Conservation (phyloP, 768 basidiomycete species). For the Cyathus striatus region DNA sequence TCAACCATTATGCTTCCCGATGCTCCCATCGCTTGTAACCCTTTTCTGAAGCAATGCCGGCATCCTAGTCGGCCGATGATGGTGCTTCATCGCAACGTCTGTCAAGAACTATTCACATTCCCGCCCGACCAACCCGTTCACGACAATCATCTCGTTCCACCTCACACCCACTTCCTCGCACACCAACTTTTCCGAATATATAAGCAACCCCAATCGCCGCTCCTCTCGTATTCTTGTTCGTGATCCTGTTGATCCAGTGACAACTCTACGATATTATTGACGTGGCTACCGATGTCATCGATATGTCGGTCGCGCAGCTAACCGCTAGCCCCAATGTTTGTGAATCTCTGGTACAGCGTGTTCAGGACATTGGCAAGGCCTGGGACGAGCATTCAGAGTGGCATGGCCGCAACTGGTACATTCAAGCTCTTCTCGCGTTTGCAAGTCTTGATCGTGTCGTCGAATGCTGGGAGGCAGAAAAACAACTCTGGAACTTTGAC, state of each 20-base stretch:
- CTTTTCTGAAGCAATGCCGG: constrained; percentile 35
- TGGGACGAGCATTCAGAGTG: constrained; percentile 99
- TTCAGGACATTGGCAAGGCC: constrained; percentile 86
- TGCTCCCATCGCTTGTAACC: constrained; percentile 57
- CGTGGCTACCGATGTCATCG: constrained; percentile 89
- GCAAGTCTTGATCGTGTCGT: constrained; percentile 95
- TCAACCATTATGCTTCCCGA: constrained; percentile 61
- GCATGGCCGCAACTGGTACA: constrained; percentile 98
- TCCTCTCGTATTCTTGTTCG: constrained; percentile 81
- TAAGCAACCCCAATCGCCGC: constrained; percentile 51
- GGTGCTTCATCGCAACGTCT: constrained; percentile 69
- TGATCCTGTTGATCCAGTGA: constrained; percentile 84
- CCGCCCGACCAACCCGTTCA: constrained; percentile 59
- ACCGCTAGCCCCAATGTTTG: constrained; percentile 83
- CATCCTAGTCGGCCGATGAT: constrained; percentile 45
- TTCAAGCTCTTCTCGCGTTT: constrained; percentile 91
- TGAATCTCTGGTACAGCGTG: constrained; percentile 81
- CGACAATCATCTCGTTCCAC: constrained; percentile 88
- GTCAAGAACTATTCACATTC: constrained; percentile 80
- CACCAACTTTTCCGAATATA: constrained; percentile 58
- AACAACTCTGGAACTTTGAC: constrained; percentile 99
- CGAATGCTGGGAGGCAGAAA: constrained; percentile 99
- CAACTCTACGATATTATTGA: constrained; percentile 91
- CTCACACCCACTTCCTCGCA: constrained; percentile 67
- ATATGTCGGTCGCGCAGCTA: constrained; percentile 84